Conservation (phyloP, 78 protist genomes). For the Dictyostelium firmibasis region DNA sequence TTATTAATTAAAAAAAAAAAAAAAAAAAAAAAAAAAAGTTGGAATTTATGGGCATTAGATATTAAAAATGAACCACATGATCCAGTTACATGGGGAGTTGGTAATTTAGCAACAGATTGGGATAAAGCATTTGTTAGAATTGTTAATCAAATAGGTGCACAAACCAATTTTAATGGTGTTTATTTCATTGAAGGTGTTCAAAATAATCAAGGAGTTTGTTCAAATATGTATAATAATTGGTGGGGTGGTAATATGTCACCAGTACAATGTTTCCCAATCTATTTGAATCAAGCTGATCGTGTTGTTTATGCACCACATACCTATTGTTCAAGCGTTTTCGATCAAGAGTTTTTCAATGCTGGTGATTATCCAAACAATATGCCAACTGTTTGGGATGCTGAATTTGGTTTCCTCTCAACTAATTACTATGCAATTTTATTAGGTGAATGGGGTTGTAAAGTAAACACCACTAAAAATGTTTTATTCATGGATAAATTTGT, state of each 20-base stretch:
- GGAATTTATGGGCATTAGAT: conserved; percentile 84
- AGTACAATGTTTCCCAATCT: conserved; percentile 48
- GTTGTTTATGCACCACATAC: conserved; percentile 78
- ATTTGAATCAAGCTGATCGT: conserved; percentile 2
- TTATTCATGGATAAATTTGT: conserved; percentile 24
- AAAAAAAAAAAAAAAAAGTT: not conserved
- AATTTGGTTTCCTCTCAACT: conserved; percentile 57
- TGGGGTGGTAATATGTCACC: conserved; percentile 49
- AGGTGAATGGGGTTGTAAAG: conserved; percentile 89
- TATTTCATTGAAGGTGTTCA: conserved; percentile 81
- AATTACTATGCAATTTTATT: conserved; percentile 31
- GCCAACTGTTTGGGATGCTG: conserved; percentile 77
- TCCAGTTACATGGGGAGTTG: conserved; percentile 77
- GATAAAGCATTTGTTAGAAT: conserved; percentile 34
- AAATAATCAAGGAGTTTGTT: conserved; percentile 9
- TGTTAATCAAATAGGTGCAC: not conserved
- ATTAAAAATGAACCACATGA: conserved; percentile 85
- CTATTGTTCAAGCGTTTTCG: conserved; percentile 73
- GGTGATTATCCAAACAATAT: conserved; percentile 70
- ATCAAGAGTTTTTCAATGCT: conserved; percentile 61
- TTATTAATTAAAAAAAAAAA: too few species aligned
- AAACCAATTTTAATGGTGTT: conserved; percentile 47
- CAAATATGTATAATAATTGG: conserved; percentile 54
- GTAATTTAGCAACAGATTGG: conserved; percentile 73
- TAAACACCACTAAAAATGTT: conserved; percentile 39